Base-by-base conservation (phyloP, 352 stramenopile genomes). In the Globisporangium abappressorium region DNA sequence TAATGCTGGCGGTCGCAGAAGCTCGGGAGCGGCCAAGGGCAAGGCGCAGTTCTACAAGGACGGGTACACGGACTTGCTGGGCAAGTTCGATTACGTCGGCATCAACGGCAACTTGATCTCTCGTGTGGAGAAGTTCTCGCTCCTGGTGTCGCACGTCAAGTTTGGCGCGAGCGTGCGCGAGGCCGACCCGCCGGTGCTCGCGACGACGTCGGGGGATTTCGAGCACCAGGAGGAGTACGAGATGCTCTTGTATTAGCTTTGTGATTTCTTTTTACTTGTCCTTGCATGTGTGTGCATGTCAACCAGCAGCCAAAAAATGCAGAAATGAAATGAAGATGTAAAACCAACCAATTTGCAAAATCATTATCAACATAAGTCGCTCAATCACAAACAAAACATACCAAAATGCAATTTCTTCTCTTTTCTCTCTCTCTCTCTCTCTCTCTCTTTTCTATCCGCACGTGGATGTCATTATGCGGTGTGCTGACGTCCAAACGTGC, bases 31-130 rank as follows among this genome's bases (percentile, higher is more conserved):
- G 33, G 33, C 33, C 33, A 36, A 36, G 2, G 33, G 33, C 33
- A 36, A 36, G 33, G 33, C 33, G 33, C 33, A 36, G 33, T 36
- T 36, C 33, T 36, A 36, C 33, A 36, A 36, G 33, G 33, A 36
- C 33, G 33, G 33, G 5, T 36, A 36, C 72, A 94, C 84, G 28
- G 83, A 94, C 54, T 55, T 94, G 51, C 60, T 87, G 26, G 83
- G 83, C 57, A 84, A 81, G 56, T 92, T 93, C 55, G 83, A 92
- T 71, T 93, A 92, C 60, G 75, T 84, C 7, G 80, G 76, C 1
- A 80, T 85, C 59, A 90, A 90, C 41, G 82, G 62, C 28, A 47
- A 66, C 46, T 8, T 59, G 28, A 38, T 60, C 24, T 28, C 62
- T 47, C 63, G 49, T 15, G 60, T 66, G n/a, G 47, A 33, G 12